Percentiles rank a stretch among this genome's conserved stretches.
Conservation (phyloP, 345 rosid species). For the Murraya paniculata region DNA sequence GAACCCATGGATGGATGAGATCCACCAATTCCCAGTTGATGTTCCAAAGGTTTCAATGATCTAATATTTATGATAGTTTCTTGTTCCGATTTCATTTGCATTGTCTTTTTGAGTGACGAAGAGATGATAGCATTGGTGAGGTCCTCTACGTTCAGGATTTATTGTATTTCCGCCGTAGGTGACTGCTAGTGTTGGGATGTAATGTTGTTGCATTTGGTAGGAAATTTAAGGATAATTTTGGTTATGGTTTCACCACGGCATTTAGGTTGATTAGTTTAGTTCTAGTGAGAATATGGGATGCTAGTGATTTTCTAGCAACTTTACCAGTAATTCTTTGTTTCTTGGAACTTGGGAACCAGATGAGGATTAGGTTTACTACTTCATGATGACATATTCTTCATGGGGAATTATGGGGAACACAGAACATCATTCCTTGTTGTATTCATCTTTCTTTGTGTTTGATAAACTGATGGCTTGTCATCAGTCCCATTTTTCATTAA, state of each 20-base stretch:
- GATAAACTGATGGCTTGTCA: neutral
- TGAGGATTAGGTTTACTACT: neutral
- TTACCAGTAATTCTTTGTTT: neutral
- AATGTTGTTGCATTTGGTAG: neutral
- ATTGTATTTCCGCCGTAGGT: neutral
- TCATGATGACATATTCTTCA: neutral
- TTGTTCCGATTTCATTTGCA: neutral
- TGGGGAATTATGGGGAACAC: neutral
- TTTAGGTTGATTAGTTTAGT: neutral
- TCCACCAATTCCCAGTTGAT: constrained; percentile 42
- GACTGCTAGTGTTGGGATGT: neutral
- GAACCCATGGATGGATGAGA: constrained; percentile 54
- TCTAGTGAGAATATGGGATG: neutral
- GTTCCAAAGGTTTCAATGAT: constrained; percentile 35
- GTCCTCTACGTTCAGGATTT: neutral
- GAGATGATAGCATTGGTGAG: neutral
- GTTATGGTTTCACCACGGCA: neutral
- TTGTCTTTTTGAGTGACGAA: neutral
- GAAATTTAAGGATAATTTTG: neutral
- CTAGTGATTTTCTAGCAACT: neutral
- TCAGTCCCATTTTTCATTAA: neutral
- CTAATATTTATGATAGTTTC: neutral
- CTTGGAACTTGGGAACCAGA: neutral
- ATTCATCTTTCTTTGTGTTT: neutral
- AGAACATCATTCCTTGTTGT: no score